Conservation (phyloP, 306 rosid genomes). For the Rubus parviflorus region DNA sequence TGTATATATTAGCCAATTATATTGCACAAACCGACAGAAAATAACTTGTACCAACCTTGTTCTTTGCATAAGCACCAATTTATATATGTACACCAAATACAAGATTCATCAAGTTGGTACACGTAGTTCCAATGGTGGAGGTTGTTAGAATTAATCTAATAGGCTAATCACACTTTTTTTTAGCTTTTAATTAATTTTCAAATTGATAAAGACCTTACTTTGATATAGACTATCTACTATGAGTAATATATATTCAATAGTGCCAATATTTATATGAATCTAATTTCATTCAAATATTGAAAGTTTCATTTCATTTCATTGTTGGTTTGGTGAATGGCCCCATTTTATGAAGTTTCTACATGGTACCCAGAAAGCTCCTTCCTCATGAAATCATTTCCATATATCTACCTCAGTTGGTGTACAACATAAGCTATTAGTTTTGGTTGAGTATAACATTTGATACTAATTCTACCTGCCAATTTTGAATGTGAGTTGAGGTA, state of each 20-base stretch:
- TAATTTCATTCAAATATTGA: neutral
- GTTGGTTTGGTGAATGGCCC: neutral
- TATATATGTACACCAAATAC: slow-evolving; percentile 25
- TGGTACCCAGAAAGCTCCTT: neutral
- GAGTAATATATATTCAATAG: neutral
- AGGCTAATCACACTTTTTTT: slow-evolving; percentile 8
- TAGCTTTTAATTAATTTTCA: neutral
- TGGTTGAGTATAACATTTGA: neutral
- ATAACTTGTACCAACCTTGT: slow-evolving; percentile 2
- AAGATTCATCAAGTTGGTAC: slow-evolving; percentile 18
- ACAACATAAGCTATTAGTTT: neutral
- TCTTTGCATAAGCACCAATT: slow-evolving; percentile 29
- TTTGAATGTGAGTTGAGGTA: slow-evolving; percentile 4
- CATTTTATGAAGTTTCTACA: neutral
- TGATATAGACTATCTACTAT: neutral
- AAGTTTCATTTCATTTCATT: neutral
- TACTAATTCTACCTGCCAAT: neutral
- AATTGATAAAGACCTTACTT: neutral
- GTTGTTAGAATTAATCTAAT: slow-evolving; percentile 36
- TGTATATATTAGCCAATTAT: neutral
- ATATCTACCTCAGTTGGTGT: slow-evolving; percentile 2
- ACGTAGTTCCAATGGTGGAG: slow-evolving; percentile 21
- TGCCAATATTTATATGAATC: neutral
- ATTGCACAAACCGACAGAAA: neutral
- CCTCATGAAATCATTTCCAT: slow-evolving; percentile 1